Conservation (phyloP, 345 rosid species). For the Eucalyptus cloeziana region DNA sequence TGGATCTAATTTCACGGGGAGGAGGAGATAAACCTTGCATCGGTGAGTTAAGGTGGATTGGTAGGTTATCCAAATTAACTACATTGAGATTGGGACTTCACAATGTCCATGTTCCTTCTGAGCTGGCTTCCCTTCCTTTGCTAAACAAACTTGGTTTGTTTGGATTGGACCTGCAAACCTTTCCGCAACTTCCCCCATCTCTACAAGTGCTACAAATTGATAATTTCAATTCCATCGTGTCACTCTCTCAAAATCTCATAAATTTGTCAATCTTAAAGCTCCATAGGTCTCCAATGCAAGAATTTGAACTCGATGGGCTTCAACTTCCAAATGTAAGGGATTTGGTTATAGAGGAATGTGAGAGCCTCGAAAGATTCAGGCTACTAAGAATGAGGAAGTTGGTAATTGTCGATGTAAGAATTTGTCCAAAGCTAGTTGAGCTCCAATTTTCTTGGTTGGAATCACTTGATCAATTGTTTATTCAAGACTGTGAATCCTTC, state of each 20-base stretch:
- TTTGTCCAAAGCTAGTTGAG: neutral
- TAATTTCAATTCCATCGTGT: neutral
- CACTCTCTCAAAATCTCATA: rapidly evolving
- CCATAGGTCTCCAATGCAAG: neutral
- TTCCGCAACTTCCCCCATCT: neutral
- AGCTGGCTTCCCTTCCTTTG: neutral
- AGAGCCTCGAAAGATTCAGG: rapidly evolving
- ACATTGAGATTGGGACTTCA: neutral
- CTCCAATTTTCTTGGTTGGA: neutral
- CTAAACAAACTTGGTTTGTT: neutral
- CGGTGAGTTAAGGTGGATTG: neutral
- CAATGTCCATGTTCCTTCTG: neutral
- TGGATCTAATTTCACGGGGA: neutral
- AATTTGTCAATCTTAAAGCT: neutral
- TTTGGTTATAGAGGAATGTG: rapidly evolving
- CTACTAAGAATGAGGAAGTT: rapidly evolving
- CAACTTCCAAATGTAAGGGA: neutral
- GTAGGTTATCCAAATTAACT: neutral
- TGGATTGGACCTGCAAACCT: neutral
- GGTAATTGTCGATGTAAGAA: rapidly evolving
- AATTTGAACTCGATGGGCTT: neutral
- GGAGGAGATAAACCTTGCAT: neutral
- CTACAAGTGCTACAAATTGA: rapidly evolving
- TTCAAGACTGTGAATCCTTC: rapidly evolving
- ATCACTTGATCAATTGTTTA: rapidly evolving